phyloP scores from a whole-genome alignment of 768 basidiomycete genomes.

The Tricholoma hemisulphureum region DNA sequence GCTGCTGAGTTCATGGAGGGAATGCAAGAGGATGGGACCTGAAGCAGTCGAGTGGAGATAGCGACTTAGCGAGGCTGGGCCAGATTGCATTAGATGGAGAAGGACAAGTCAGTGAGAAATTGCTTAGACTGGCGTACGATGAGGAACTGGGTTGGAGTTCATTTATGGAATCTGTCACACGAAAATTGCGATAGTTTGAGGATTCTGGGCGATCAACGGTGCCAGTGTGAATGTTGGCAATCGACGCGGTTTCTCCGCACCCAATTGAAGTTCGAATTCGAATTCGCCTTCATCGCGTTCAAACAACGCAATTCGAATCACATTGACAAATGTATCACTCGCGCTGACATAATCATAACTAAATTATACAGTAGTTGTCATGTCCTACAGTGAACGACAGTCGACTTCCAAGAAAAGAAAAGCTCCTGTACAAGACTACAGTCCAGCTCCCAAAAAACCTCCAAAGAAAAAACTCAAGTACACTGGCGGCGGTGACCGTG shows the following conservation, averaged over 20 bases:
- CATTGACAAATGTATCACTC: background rate
- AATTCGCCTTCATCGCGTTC: background rate
- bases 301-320: background rate
- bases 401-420: constrained; percentile 1
- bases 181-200: too few relatives aligned
- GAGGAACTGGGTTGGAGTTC: constrained; percentile 12
- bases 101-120: too few relatives aligned
- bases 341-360: background rate
- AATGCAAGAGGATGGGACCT: constrained; percentile 58
- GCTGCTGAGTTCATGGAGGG: constrained; percentile 64
- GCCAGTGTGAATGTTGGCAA: too few relatives aligned
- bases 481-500: background rate
- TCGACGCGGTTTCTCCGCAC: too few relatives aligned
- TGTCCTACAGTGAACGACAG: background rate
- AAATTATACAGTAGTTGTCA: background rate
- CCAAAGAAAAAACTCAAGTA: background rate
- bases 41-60: constrained; percentile 43
- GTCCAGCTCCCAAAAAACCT: background rate
- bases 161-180: too few relatives aligned
- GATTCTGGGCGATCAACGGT: too few relatives aligned
- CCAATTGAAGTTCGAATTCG: background rate
- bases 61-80: constrained; percentile 58
- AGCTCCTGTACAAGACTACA: background rate
- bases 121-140: constrained; percentile 21
- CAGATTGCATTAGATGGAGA: constrained; percentile 9